Evolutionary conservation across 257 asterid genomes (phyloP).

Genomic region (Nicotiana undulata): DNA sequence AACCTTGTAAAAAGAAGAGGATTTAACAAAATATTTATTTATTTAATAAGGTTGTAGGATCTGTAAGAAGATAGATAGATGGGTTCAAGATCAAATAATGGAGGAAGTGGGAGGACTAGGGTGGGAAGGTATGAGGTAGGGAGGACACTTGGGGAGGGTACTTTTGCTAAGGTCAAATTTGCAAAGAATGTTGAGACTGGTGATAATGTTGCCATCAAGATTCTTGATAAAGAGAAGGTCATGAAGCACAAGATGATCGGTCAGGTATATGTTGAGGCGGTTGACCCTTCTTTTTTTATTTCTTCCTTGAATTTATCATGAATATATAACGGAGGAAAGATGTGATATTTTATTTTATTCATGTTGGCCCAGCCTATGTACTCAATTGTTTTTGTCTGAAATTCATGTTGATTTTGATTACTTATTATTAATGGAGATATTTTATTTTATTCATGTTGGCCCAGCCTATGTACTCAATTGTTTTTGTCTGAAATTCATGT

Average conservation of each 20-base stretch:
- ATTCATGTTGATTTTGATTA: not conserved
- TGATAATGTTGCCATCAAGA: conserved; percentile 87
- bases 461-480: not conserved
- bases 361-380: not conserved
- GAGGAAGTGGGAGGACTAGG: conserved; percentile 60
- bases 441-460: not conserved
- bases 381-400: not conserved
- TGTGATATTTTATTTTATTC: not conserved
- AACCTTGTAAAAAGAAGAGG: conserved; percentile 93
- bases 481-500: not conserved
- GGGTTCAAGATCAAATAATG: conserved; percentile 43
- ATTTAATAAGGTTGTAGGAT: not conserved
- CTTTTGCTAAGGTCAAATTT: conserved; percentile 89
- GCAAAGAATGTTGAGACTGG: conserved; percentile 74
- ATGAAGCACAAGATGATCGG: conserved; percentile 88
- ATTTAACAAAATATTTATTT: conserved; percentile 10
- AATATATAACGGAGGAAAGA: not conserved
- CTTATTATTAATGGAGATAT: too few species aligned
- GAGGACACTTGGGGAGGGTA: conserved; percentile 85
- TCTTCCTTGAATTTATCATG: not conserved
- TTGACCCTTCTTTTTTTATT: not conserved
- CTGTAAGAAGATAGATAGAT: conserved; percentile 29
- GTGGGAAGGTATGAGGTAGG: conserved; percentile 93
- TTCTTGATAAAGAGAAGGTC: conserved; percentile 87
- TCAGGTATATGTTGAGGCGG: conserved; percentile 46